Conservation (phyloP, 2,329 filamentous ascomycete genomes). For the Epichloe aotearoae region DNA sequence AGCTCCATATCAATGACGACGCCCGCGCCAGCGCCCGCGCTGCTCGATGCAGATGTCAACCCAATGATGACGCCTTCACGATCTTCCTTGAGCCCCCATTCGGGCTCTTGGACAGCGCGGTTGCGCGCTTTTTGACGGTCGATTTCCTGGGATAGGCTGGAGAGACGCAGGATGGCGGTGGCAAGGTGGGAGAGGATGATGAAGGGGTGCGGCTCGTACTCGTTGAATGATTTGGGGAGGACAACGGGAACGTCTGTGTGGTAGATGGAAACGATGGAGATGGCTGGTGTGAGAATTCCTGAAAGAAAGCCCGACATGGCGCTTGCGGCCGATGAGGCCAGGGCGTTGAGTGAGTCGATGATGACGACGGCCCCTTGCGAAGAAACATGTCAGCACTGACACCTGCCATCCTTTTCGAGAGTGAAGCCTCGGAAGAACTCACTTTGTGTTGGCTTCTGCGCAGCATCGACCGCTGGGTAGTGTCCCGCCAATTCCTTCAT, state of each 20-base stretch:
- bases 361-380: conserved; percentile 56
- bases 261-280: conserved; percentile 67
- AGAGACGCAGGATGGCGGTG: conserved; percentile 68
- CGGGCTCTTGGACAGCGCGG: conserved; percentile 60
- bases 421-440: conserved; percentile 12
- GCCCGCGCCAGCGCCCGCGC: conserved; percentile 18
- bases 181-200: conserved; percentile 69
- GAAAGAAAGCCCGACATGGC: conserved; percentile 57
- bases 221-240: conserved; percentile 27
- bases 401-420: no score
- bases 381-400: not conserved
- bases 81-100: conserved; percentile 65
- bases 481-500: conserved; percentile 46
- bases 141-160: conserved; percentile 61
- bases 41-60: conserved; percentile 28
- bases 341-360: conserved; percentile 64
- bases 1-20: conserved; percentile 81
- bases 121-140: conserved; percentile 63
- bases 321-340: conserved; percentile 40
- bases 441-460: conserved; percentile 29
- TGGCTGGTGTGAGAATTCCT: conserved; percentile 48
- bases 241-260: conserved; percentile 64
- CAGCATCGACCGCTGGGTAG: conserved; percentile 26
- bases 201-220: conserved; percentile 56
- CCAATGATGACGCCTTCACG: conserved; percentile 68